Conservation (phyloP, 2,329 filamentous ascomycete genomes). For the Ceratocystis alfenasii region DNA sequence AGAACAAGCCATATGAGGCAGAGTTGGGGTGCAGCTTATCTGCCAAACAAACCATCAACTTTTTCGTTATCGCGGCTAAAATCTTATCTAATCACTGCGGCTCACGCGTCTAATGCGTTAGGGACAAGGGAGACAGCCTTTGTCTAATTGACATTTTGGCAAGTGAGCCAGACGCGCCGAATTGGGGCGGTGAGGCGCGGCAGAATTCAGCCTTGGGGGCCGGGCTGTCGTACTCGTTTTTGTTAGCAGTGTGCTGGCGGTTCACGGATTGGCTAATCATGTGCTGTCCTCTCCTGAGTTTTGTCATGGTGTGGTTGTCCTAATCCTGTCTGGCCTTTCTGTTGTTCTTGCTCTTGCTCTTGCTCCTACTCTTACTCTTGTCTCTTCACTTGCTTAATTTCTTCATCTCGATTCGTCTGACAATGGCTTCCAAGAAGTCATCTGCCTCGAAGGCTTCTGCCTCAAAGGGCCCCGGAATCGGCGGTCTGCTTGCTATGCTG, state of each 20-base stretch:
- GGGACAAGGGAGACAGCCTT: neutral
- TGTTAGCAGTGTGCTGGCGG: neutral
- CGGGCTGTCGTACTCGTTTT: neutral
- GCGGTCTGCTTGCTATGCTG: slow-evolving; percentile 37
- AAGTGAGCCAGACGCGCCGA: neutral
- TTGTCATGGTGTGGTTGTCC: neutral
- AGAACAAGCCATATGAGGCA: neutral
- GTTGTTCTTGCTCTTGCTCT: slow-evolving; percentile 6
- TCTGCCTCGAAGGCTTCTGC: slow-evolving; percentile 19
- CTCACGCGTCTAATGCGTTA: neutral
- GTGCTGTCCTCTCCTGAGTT: neutral
- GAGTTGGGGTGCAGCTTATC: neutral
- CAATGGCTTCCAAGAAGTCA: slow-evolving; percentile 13
- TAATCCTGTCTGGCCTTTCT: neutral
- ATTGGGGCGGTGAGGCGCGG: slow-evolving; percentile 21
- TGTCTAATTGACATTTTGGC: neutral
- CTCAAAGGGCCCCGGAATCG: slow-evolving; percentile 24
- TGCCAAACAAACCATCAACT: neutral
- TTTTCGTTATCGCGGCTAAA: slow-evolving; percentile 18
- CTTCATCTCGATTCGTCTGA: slow-evolving; percentile 7
- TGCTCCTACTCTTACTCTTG: neutral
- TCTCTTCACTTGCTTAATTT: slow-evolving; percentile 11
- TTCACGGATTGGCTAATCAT: neutral
- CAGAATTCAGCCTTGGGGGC: slow-evolving; percentile 23
- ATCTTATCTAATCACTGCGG: neutral